phyloP scores from a whole-genome alignment of 169 alveolate genomes.

The Babesia sp. region DNA sequence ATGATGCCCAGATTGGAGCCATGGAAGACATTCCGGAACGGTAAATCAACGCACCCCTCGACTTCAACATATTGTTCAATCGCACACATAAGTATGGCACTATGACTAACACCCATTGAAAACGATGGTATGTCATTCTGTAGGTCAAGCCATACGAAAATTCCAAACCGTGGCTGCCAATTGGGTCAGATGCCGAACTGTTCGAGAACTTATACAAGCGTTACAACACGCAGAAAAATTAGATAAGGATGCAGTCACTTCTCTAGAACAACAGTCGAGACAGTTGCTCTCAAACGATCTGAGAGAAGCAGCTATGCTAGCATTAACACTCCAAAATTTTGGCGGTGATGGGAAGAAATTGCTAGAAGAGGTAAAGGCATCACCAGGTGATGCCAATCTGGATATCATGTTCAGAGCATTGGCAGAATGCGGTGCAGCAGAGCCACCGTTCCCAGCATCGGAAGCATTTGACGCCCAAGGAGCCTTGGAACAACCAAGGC shows the following conservation, averaged over 20 bases:
- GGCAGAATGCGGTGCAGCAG: constrained; percentile 37
- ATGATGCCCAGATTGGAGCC: too few relatives aligned
- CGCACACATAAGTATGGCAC: too few relatives aligned
- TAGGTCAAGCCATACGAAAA: too few relatives aligned
- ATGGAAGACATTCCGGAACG: too few relatives aligned
- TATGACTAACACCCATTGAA: too few relatives aligned
- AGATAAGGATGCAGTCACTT: not conserved
- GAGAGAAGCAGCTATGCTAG: constrained; percentile 44
- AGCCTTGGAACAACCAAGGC: not conserved
- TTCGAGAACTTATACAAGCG: constrained; percentile 7
- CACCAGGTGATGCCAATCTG: not conserved
- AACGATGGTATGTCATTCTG: too few relatives aligned
- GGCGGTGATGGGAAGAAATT: constrained; percentile 15
- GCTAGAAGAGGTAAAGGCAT: constrained; percentile 1
- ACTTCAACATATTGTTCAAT: too few relatives aligned
- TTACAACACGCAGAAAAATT: constrained; percentile 1
- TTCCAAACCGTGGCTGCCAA: too few relatives aligned
- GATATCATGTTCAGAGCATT: constrained; percentile 33
- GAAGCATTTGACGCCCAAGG: not conserved
- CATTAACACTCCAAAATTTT: constrained; percentile 34
- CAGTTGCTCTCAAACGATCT: constrained; percentile 32
- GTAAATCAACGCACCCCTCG: too few relatives aligned
- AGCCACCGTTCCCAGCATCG: not conserved
- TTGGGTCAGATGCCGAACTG: constrained; percentile 2
- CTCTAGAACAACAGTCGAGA: constrained; percentile 9